A percentile compares a stretch with the other conserved stretches of the same genome.
phyloP scores from a whole-genome alignment of 352 stramenopile species.

The Paralagenidium karlingii region DNA sequence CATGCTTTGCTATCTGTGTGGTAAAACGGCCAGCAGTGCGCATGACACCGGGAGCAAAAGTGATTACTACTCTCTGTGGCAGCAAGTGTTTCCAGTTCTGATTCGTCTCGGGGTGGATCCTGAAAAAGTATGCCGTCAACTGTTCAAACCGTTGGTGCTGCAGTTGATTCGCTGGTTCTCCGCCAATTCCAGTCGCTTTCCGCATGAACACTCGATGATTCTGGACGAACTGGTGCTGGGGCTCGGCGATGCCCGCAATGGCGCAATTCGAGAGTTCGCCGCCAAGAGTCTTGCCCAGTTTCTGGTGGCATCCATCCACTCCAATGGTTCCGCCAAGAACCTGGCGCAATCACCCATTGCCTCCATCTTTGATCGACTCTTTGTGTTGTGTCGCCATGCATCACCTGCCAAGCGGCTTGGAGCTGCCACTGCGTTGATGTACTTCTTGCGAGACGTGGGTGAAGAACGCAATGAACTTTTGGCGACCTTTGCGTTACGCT shows the following conservation, averaged over 20 bases:
- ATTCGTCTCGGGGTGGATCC: constrained; percentile 43
- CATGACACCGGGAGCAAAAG: constrained; percentile 47
- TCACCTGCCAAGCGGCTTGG: constrained; percentile 43
- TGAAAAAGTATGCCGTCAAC: constrained; percentile 49
- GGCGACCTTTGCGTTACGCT: constrained; percentile 41
- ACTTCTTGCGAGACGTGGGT: constrained; percentile 48
- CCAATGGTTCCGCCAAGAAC: constrained; percentile 4
- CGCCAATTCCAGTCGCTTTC: constrained; percentile 33
- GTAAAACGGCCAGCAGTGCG: constrained; percentile 50
- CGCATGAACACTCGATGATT: constrained; percentile 51
- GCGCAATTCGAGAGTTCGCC: constrained; percentile 43
- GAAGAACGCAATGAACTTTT: constrained; percentile 37
- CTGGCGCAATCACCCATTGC: constrained; percentile 2
- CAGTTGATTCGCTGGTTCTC: constrained; percentile 61
- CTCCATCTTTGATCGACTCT: constrained; percentile 57
- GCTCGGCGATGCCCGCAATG: constrained; percentile 32
- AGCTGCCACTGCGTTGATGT: constrained; percentile 44
- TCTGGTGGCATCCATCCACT: constrained; percentile 30
- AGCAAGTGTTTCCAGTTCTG: constrained; percentile 28
- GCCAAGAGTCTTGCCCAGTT: constrained; percentile 40
- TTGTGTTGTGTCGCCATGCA: constrained; percentile 58
- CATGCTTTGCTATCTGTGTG: constrained; percentile 52
- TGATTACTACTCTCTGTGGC: constrained; percentile 46
- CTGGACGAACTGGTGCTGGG: constrained; percentile 42
- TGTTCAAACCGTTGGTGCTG: constrained; percentile 66